A percentile compares a stretch with the other conserved stretches of the same genome.
phyloP scores from a whole-genome alignment of 2,329 filamentous ascomycete genomes.

The Fusarium palustre region DNA sequence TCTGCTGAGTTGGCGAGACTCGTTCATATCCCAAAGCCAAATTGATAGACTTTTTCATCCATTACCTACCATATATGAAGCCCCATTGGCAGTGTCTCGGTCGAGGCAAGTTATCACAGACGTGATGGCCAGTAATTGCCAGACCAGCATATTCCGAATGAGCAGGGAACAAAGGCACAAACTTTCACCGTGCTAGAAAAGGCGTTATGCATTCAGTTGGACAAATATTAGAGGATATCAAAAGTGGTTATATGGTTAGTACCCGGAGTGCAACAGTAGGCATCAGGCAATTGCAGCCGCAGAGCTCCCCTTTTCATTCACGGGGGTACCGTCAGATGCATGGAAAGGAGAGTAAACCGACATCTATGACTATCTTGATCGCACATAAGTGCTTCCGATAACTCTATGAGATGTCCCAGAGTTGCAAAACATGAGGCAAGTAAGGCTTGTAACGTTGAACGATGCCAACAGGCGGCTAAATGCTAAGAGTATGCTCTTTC shows the following conservation, averaged over 20 bases:
- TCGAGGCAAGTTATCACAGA: too few species aligned
- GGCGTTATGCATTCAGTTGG: background rate
- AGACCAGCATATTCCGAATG: background rate
- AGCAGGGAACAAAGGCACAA: background rate
- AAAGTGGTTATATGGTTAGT: background rate
- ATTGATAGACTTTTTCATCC: background rate
- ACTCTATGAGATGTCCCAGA: background rate
- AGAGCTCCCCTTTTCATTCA: background rate
- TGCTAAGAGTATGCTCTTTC: background rate
- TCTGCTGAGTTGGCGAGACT: background rate
- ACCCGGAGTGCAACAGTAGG: background rate
- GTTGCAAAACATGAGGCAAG: background rate
- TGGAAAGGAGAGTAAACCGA: background rate
- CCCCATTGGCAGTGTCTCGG: background rate
- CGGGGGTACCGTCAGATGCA: background rate
- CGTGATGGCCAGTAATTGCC: background rate
- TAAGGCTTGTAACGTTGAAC: too few species aligned
- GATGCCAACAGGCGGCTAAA: background rate
- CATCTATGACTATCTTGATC: background rate
- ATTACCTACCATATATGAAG: background rate
- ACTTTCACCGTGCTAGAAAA: background rate
- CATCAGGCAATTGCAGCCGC: background rate
- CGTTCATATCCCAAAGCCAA: background rate
- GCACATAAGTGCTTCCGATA: too few species aligned
- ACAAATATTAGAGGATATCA: too few species aligned